Base-by-base conservation (phyloP, 1,284 basidiomycete species). In the Pascua sp. region DNA sequence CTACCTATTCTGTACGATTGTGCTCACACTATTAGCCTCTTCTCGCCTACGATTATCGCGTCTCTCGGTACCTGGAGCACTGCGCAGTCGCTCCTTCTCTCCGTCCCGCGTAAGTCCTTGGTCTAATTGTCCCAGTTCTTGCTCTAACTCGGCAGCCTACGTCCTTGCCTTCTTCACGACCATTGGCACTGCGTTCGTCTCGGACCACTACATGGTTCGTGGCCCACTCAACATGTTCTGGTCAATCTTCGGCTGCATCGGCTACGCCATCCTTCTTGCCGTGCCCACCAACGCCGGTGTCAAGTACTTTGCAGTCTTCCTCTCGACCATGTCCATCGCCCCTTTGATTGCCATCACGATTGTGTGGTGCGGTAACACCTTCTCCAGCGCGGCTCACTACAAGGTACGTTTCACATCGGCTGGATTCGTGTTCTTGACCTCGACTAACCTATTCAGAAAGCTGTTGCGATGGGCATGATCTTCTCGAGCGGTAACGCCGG, bases 131-230 rank as follows among this genome's bases (percentile, higher is more conserved):
- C 24, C 24, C 4, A 32, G n/a, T 32, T 32, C 24, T 32, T 32
- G 24, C 24, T 32, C 24, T 32, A 32, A 32, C 24, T 32, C 24
- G 24, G 24, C 24, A 32, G 24, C 80, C 16, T 81, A 80, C 64
- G 79, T 77, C 17, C 66, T 80, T 40, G 78, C 76, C n/a, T 80
- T 80, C 69, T 68, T 78, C 61, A 77, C 78, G 15, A 81, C 79
- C 17, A 67, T 81, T 55, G 51, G 55, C 12, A 78, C 77, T 0
- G 79, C 79, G 24, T 73, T 65, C 56, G 44, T 73, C 24, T 74
- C 71, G 24, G 80, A 81, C 68, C 66, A 69, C 41, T 68, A 63
- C 36, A 60, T 71, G 16, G 70, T 67, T 45, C 68, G 80, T 50
- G 77, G 72, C 10, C 57, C 74, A 51, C 76, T 79, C 69, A 68